Conservation (phyloP, 2,329 filamentous ascomycete genomes). For the Trichophyton verrucosum region DNA sequence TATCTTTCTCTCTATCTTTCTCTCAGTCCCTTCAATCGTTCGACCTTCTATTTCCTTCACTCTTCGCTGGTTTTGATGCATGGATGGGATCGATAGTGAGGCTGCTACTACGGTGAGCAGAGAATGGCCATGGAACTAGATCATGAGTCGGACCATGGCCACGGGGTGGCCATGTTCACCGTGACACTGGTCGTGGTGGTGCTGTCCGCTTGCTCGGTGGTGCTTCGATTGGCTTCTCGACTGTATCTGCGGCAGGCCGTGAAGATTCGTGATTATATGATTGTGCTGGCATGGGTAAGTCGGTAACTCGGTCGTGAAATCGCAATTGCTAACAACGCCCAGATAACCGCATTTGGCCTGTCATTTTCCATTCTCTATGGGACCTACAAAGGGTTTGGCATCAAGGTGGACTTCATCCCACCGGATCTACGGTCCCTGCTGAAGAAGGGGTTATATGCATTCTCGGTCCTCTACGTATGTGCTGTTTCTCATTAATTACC, state of each 20-base stretch:
- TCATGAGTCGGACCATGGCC: slow-evolving; percentile 4
- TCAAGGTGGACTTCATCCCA: slow-evolving; percentile 29
- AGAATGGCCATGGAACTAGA: neutral
- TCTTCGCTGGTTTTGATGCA: neutral
- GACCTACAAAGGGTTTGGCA: slow-evolving; percentile 32
- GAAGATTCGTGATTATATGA: slow-evolving; percentile 68
- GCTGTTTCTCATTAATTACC: neutral
- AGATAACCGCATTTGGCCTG: slow-evolving; percentile 14
- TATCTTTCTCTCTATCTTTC: neutral
- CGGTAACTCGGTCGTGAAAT: neutral
- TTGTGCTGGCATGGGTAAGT: slow-evolving; percentile 61
- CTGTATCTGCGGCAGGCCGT: slow-evolving; percentile 59
- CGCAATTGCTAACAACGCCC: neutral
- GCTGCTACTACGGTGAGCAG: neutral
- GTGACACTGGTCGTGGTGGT: slow-evolving; percentile 41
- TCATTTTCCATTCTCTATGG: slow-evolving; percentile 36
- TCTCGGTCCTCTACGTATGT: slow-evolving; percentile 13
- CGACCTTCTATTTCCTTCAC: neutral
- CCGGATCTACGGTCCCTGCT: slow-evolving; percentile 21
- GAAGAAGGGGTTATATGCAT: slow-evolving; percentile 39
- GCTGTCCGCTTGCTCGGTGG: slow-evolving; percentile 62
- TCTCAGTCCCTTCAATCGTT: neutral
- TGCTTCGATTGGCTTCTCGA: slow-evolving; percentile 59
- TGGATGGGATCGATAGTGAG: neutral
- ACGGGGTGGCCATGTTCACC: slow-evolving; percentile 25